Base-by-base conservation (phyloP, 2,329 filamentous ascomycete genomes). In the Grosmannia huntii region DNA sequence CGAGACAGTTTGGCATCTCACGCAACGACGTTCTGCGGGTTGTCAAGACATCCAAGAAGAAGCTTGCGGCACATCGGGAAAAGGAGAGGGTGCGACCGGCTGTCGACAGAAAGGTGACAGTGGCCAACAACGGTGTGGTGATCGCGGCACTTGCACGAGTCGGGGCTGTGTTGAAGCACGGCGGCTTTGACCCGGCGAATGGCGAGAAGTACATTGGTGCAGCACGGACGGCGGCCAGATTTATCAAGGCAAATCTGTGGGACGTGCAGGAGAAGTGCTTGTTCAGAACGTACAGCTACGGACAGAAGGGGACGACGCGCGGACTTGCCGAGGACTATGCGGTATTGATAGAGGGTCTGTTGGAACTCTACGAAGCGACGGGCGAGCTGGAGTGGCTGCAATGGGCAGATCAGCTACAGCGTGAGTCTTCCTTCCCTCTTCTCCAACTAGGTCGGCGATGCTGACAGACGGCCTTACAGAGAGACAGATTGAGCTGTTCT, bases 311-410 rank as follows among this genome's bases (percentile, higher is more conserved):
- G 31, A 76, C 82, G 21, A 84, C 83, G 0, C 76, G 78, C 46
- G 91, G 82, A 0, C 95, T 97, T 70, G 89, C 92, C 1, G 94
- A 97, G 65, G 94, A 99, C 72, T 97, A 97, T 68, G 90, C 92
- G 3, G 96, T 92, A 69, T 70, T 97, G 48, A 87, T 90, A 55
- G 82, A 86, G 55, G 92, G 90, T 0, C 76, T 96, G 1, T 75
- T 97, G 59, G 86, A 91, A 64, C 79, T 97, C 31, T 95, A 95
- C 68, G 85, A 92, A 68, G 81, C 86, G 0, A 96, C 89, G 0
- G 86, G 59, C 61, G 84, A 96, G 59, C 84, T 86, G 63, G 73
- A 74, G 50, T 89, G 87, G 73, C 76, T 96, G 5, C 75, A 85
- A 61, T 95, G 92, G 76, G 92, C 92, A 0, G 86, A 92, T 65